Evolutionary conservation across 768 basidiomycete genomes (phyloP), one percentile per base, ranked within the genome.

Genomic region (Lentinus brumalis): DNA sequence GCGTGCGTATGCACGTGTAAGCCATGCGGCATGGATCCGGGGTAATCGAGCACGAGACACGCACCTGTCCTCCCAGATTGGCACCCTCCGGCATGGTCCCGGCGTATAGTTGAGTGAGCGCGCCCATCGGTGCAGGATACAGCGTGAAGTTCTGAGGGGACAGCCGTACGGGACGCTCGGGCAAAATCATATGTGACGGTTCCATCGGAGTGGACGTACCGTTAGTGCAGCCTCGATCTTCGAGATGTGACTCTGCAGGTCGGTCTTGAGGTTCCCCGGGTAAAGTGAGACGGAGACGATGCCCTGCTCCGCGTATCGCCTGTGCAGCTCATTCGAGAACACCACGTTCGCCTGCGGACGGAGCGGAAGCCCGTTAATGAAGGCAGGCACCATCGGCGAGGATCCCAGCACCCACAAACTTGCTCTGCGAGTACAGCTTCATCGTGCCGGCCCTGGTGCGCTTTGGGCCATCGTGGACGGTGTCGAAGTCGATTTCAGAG

Each of bases 251-350:
- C 63, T 63, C 50, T 56, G 42, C 26, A 63, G 57, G 46, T 63
- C 56, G 47, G 59, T 53, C 56, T 56, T 39, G 18, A 66, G 38
- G 29, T 57, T 65, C 57, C 83, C 81, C 1, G 85, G 83, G 60
- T 84, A 75, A 29, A 84, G 65, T 16, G 79, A 71, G 29, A 73
- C 73, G 3, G 78, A 78, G 0, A 85, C 73, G 54, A 86, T 78
- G 8, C 78, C 79, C 62, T 79, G 63, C 35, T 80, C 78, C 1
- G 71, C 77, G 63, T 81, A 80, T 61, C 80, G 73, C 50, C 80
- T 69, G 29, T 78, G 79, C 26, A 85, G 69, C 66, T 84, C 85
- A 26, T 73, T 64, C 4, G 81, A 72, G 11, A 78, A 67, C 5
- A 83, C 74, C 1, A 81, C 70, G 52, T 81, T 79, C 14, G 73